Evolutionary conservation across 1,139 yeast genomes (phyloP).

Genomic region (Pichia sp.): DNA sequence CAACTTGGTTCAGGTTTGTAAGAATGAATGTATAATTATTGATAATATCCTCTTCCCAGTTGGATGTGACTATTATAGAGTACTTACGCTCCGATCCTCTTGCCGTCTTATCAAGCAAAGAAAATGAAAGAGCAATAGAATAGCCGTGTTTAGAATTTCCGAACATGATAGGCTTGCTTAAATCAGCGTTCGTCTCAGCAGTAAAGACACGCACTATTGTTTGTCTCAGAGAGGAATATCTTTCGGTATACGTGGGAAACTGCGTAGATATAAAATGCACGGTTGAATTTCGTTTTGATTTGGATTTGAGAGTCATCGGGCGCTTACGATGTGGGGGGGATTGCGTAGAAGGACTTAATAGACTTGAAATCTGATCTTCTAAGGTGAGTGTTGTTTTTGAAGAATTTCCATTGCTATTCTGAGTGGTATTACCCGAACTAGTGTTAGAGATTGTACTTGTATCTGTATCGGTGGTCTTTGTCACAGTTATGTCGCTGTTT

Average conservation of each 20-base stretch:
- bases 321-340: constrained; percentile 2
- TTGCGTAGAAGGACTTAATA: constrained; percentile 4
- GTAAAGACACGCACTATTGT: constrained; percentile 63
- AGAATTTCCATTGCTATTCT: neutral
- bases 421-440: neutral
- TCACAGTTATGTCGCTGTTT: neutral
- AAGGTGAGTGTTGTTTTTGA: constrained; percentile 11
- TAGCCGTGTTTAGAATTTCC: constrained; percentile 69
- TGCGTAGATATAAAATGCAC: constrained; percentile 46
- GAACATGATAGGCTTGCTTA: constrained; percentile 61
- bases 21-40: constrained; percentile 56
- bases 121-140: constrained; percentile 62
- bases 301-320: constrained; percentile 18
- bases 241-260: constrained; percentile 54
- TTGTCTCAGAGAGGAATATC: constrained; percentile 54
- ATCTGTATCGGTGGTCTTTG: neutral
- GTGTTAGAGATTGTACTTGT: constrained; percentile 2
- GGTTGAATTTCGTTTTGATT: constrained; percentile 10
- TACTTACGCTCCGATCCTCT: constrained; percentile 78
- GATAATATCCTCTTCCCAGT: constrained; percentile 49
- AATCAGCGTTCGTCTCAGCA: constrained; percentile 67
- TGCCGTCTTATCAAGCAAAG: constrained; percentile 63
- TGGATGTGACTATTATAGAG: constrained; percentile 58
- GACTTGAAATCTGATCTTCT: constrained; percentile 14
- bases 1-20: constrained; percentile 37